These are phyloP conservation scores for Hymenoscyphus fraxineus DNA, from an alignment of 2,329 filamentous ascomycete species.

Conservation along the genomic window DNA sequence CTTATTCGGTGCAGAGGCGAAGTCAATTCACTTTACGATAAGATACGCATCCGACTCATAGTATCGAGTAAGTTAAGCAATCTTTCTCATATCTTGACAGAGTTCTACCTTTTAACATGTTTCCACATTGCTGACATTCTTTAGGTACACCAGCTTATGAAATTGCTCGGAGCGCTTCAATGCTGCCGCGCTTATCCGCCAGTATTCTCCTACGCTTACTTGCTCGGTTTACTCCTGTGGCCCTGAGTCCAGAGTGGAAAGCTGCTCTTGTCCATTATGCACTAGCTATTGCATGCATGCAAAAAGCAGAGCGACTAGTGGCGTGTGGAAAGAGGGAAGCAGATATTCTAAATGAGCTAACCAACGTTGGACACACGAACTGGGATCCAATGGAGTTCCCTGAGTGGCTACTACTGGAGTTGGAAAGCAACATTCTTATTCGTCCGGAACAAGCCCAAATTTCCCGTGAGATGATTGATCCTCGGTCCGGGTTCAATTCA, in stretches of 20 bases:
- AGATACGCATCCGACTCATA: neutral
- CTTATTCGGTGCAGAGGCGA: neutral
- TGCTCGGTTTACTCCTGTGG: neutral
- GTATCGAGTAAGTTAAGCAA: neutral
- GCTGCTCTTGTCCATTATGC: slow-evolving; percentile 17
- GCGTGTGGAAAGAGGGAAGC: slow-evolving; percentile 21
- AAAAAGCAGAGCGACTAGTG: slow-evolving; percentile 37
- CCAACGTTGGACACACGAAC: slow-evolving; percentile 50
- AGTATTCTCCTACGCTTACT: slow-evolving; percentile 18
- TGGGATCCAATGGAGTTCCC: slow-evolving; percentile 52
- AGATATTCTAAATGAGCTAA: slow-evolving; percentile 41
- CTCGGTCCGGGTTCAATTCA: slow-evolving; percentile 40
- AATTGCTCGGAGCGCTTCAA: slow-evolving; percentile 24
- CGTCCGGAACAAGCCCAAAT: slow-evolving; percentile 49
- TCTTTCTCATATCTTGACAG: neutral
- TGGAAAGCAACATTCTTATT: slow-evolving; percentile 60
- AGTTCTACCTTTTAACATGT: neutral
- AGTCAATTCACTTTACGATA: neutral
- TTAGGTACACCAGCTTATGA: neutral
- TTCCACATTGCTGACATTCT: no score
- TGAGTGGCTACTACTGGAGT: slow-evolving; percentile 61
- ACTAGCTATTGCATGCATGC: slow-evolving; percentile 18
- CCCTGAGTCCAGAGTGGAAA: slow-evolving; percentile 14
- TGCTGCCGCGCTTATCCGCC: slow-evolving; percentile 21
- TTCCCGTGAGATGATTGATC: slow-evolving; percentile 51